Evolutionary conservation across 2,329 filamentous ascomycete species (phyloP).

Genomic region (Herpomyces periplanetae): DNA sequence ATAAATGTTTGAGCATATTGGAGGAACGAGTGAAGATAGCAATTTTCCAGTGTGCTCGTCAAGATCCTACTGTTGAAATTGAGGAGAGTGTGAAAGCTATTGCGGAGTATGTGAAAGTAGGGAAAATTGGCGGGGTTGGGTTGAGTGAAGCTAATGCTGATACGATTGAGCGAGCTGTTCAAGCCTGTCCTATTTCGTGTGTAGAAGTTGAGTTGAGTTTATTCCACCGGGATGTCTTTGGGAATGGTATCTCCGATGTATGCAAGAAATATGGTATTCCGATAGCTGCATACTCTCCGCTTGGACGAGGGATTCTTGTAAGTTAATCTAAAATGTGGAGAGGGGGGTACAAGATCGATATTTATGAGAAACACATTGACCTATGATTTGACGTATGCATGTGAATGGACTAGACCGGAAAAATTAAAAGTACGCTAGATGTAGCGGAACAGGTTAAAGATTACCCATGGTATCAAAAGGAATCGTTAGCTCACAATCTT

Average conservation of each 20-base stretch:
- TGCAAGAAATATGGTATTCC: slow-evolving; percentile 24
- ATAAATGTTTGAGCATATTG: slow-evolving; percentile 13
- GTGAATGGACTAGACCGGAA: no score
- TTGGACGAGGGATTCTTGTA: slow-evolving; percentile 18
- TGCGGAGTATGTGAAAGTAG: slow-evolving; percentile 13
- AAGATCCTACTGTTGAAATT: slow-evolving; percentile 13
- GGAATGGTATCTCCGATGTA: slow-evolving; percentile 15
- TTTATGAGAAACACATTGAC: no score
- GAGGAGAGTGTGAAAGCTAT: slow-evolving; percentile 10
- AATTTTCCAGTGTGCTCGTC: slow-evolving; percentile 17
- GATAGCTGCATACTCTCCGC: slow-evolving; percentile 28
- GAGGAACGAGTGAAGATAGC: slow-evolving; percentile 18
- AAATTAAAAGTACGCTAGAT: no score
- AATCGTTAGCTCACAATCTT: no score
- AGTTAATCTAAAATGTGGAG: no score
- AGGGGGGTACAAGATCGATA: no score
- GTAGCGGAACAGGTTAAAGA: no score
- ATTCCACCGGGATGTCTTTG: slow-evolving; percentile 18
- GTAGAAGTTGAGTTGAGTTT: slow-evolving; percentile 20
- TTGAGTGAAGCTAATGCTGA: slow-evolving; percentile 13
- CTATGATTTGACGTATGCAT: no score
- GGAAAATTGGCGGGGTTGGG: slow-evolving; percentile 13
- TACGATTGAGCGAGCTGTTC: slow-evolving; percentile 13
- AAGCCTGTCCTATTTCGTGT: slow-evolving; percentile 15
- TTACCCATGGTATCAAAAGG: no score